Evolutionary conservation across 352 stramenopile species (phyloP), one percentile per base, ranked within the genome.

Genomic region (Phytophthora quininea): DNA sequence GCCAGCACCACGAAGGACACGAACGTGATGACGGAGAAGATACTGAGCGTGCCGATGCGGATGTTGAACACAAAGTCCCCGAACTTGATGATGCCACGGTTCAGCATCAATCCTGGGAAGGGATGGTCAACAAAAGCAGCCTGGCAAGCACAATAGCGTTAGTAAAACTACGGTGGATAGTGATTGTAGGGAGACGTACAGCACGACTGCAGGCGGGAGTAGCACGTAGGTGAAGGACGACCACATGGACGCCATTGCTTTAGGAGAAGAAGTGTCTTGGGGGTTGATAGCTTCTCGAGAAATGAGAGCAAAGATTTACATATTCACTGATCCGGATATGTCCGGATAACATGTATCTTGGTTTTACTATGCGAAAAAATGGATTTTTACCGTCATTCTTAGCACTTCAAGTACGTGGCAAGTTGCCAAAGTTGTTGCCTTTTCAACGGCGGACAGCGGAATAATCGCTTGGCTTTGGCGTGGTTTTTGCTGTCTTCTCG

Each of bases 151-250:
- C 37, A 11, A 27, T 12, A 58, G 47, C n/a, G 55, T 33, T 3
- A 52, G 29, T 1, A 40, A 0, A 7, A 66, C 4, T 12, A 4
- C 35, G 14, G 5, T 11, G 4, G 19, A 11, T 2, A 48, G 24
- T 12, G 52, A 10, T 40, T 52, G 29, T 24, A 24, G 19, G 19
- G 19, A 24, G 7, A 84, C 84, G 59, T 76, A 93, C 86, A 93
- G 77, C 60, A 92, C 65, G 43, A 93, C 80, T n/a, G 86, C 86
- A 27, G 86, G 86, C 37, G 86, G 86, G 35, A 93, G 80, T 59
- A 93, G 67, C 40, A 89, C 75, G 54, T 91, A 93, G 38, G 86
- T 91, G 74, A 89, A 88, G 33, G 83, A 90, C 43, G 82, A 85
- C 86, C 86, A 93, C 68, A 91, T 77, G 50, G 83, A 84, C 66